These are phyloP conservation scores for Remersonia thermophila DNA, from an alignment of 2,329 filamentous ascomycete genomes.

Conservation along the genomic window DNA sequence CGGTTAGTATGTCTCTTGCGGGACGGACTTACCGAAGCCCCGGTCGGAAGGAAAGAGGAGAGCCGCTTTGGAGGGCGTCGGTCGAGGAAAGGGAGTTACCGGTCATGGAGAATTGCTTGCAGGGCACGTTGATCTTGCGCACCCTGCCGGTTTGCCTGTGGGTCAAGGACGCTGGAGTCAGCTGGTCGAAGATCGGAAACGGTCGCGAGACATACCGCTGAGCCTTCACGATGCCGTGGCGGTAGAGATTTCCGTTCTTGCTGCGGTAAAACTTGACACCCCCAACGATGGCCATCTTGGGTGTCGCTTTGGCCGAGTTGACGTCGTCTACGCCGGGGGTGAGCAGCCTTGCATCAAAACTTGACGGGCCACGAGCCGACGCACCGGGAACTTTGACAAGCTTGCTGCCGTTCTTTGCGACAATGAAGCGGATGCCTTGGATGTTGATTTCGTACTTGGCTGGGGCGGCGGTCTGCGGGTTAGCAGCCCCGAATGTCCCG, in stretches of 20 bases:
- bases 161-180: conserved; percentile 24
- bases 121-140: conserved; percentile 61
- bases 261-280: conserved; percentile 76
- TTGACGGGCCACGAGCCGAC: conserved; percentile 18
- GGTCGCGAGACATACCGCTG: conserved; percentile 51
- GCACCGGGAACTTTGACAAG: conserved; percentile 62
- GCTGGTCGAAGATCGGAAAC: conserved; percentile 18
- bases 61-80: conserved; percentile 18
- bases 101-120: conserved; percentile 58
- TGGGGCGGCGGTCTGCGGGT: conserved; percentile 20
- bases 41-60: conserved; percentile 18
- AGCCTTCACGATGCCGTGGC: conserved; percentile 60
- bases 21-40: conserved; percentile 27
- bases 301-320: conserved; percentile 53
- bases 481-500: conserved; percentile 17
- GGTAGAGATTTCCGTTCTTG: conserved; percentile 77
- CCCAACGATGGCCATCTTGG: conserved; percentile 59
- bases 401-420: conserved; percentile 71
- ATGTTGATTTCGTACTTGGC: conserved; percentile 51
- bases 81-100: conserved; percentile 43
- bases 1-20: conserved; percentile 15
- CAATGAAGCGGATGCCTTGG: conserved; percentile 60
- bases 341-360: conserved; percentile 9
- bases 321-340: conserved; percentile 36
- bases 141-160: conserved; percentile 38